These are phyloP conservation scores for Monosporozyma aerobia DNA, from an alignment of 805 yeast species.

Conservation along the genomic window DNA sequence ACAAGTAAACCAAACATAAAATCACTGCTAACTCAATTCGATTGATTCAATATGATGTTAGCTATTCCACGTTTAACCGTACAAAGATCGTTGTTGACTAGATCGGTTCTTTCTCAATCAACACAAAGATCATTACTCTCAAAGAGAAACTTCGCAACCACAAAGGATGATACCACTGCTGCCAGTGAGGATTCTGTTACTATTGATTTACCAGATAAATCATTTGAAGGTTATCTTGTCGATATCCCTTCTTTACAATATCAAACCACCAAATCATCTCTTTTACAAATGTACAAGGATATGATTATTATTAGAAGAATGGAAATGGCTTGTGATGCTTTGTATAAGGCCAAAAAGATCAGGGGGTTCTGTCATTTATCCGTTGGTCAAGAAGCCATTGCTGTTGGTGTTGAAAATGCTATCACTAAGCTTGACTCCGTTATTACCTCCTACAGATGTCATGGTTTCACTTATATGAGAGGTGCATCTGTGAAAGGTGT, in stretches of 20 bases:
- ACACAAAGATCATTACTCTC: background rate
- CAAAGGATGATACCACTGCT: conserved; percentile 11
- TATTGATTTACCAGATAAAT: conserved; percentile 63
- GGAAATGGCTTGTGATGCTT: conserved; percentile 98
- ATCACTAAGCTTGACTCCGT: conserved; percentile 76
- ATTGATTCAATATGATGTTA: background rate
- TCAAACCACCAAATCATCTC: conserved; percentile 69
- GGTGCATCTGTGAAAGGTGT: conserved; percentile 88
- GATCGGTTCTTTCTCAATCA: background rate
- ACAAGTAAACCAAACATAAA: background rate
- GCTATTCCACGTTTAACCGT: background rate
- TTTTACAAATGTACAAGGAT: conserved; percentile 91
- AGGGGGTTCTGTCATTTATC: conserved; percentile 99
- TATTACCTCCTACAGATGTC: conserved; percentile 97
- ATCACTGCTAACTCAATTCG: background rate
- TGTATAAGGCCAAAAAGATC: conserved; percentile 96
- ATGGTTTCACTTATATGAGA: conserved; percentile 95
- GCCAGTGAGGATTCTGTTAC: conserved; percentile 26
- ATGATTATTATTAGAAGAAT: conserved; percentile 90
- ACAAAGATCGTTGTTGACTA: background rate
- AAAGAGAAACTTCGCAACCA: background rate
- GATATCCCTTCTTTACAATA: conserved; percentile 63
- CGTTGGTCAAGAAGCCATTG: conserved; percentile 97
- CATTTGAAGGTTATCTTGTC: conserved; percentile 80
- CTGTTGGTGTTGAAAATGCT: conserved; percentile 97